Percentiles rank a stretch among this genome's conserved stretches.
Conservation (phyloP, 2,329 filamentous ascomycete species). For the Talaromyces islandicus region DNA sequence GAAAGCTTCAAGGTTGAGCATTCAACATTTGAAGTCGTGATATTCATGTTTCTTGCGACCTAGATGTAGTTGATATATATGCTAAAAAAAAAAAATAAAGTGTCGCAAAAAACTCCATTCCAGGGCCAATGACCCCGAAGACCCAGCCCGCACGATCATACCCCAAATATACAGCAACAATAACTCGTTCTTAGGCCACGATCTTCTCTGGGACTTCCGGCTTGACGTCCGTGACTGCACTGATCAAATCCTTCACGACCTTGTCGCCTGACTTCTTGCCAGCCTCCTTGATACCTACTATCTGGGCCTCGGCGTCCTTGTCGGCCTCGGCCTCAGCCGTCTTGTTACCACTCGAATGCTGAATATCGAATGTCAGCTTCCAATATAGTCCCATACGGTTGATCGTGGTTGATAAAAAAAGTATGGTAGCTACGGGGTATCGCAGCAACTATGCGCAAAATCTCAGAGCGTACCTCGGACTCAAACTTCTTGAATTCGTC, state of each 20-base stretch:
- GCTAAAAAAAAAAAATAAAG: neutral
- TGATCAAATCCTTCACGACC: constrained; percentile 77
- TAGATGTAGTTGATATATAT: neutral
- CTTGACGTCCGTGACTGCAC: constrained; percentile 78
- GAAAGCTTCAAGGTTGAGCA: neutral
- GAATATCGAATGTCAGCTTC: constrained; percentile 6
- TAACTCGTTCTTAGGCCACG: constrained; percentile 15
- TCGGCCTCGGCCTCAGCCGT: constrained; percentile 72
- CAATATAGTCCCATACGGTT: neutral
- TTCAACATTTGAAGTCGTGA: neutral
- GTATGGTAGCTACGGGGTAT: neutral
- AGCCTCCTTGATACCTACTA: constrained; percentile 73
- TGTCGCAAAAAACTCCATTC: neutral
- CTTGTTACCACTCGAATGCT: constrained; percentile 92
- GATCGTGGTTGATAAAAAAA: neutral
- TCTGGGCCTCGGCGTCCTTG: constrained; percentile 73
- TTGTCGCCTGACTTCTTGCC: constrained; percentile 73
- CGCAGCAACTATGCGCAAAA: neutral
- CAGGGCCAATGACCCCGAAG: neutral
- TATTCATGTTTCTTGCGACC: neutral
- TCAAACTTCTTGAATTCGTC: constrained; percentile 94
- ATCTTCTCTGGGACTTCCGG: constrained; percentile 57
- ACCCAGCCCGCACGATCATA: neutral
- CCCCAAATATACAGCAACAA: neutral
- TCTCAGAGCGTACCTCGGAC: constrained; percentile 54